A percentile compares a stretch with the other conserved stretches of the same genome.
Conservation (phyloP, 73 alveolate species). For the Tetrahymena thermophila region DNA sequence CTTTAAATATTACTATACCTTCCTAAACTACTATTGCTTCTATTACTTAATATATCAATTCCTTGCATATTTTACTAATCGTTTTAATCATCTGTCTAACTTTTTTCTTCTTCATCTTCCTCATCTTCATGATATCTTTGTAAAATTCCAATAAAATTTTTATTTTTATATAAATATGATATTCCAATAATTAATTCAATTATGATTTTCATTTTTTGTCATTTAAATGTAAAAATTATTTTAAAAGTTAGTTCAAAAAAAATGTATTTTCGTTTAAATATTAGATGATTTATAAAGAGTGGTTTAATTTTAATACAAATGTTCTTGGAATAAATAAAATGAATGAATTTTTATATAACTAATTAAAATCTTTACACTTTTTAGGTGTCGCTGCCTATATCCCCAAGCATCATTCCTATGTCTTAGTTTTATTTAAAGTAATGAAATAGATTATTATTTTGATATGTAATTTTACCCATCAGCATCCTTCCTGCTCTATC, state of each 20-base stretch:
- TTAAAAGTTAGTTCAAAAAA: no score
- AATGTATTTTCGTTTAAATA: no score
- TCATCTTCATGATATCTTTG: neutral
- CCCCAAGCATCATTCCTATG: neutral
- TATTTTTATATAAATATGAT: no score
- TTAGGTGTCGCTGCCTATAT: neutral
- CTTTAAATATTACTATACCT: neutral
- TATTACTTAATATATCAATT: neutral
- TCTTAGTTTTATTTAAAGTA: neutral
- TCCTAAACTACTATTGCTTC: neutral
- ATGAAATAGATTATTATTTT: neutral
- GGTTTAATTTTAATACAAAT: no score
- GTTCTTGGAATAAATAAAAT: no score
- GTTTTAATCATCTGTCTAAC: neutral
- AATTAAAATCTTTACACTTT: neutral
- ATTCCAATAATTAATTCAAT: no score
- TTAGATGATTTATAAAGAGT: no score
- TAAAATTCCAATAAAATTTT: no score
- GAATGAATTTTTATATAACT: neutral
- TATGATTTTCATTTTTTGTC: no score
- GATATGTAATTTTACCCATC: conserved; percentile 7
- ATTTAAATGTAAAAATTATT: no score
- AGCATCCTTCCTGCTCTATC: conserved; percentile 72
- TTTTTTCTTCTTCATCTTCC: neutral
- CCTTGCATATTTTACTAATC: neutral